Percentiles rank a stretch among this genome's conserved stretches.
phyloP scores from a whole-genome alignment of 139 green algal genomes.

The Picochlorum sp. region DNA sequence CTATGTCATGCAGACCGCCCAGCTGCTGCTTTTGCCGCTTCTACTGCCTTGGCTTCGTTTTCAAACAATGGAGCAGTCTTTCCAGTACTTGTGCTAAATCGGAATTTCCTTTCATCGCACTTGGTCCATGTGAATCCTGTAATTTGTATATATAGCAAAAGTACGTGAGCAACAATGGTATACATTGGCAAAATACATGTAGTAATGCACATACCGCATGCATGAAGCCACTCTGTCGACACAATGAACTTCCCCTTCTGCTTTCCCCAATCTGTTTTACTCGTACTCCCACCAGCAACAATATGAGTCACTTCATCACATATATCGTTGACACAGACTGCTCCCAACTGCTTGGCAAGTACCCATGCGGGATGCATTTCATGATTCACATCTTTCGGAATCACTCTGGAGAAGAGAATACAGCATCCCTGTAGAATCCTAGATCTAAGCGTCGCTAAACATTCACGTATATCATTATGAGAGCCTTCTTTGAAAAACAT shows the following conservation, averaged over 20 bases:
- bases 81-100: too few species aligned
- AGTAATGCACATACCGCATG: neutral
- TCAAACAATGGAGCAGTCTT: too few species aligned
- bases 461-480: constrained; percentile 26
- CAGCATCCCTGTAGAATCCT: constrained; percentile 38
- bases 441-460: constrained; percentile 27
- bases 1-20: too few species aligned
- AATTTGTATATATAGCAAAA: too few species aligned
- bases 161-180: neutral
- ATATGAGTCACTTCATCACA: constrained; percentile 50
- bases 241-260: constrained; percentile 34
- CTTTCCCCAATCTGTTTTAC: constrained; percentile 39
- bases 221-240: constrained; percentile 40
- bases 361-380: constrained; percentile 63
- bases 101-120: too few species aligned
- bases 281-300: constrained; percentile 42
- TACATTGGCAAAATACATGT: neutral
- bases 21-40: too few species aligned
- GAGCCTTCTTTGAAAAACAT: constrained; percentile 29
- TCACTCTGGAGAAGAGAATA: constrained; percentile 69
- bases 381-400: constrained; percentile 42
- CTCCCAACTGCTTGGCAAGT: constrained; percentile 63
- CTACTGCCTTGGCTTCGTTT: too few species aligned
- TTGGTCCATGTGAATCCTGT: too few species aligned
- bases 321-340: constrained; percentile 28